These are phyloP conservation scores for Candida maesae DNA, from an alignment of 805 yeast species.

Conservation along the genomic window DNA sequence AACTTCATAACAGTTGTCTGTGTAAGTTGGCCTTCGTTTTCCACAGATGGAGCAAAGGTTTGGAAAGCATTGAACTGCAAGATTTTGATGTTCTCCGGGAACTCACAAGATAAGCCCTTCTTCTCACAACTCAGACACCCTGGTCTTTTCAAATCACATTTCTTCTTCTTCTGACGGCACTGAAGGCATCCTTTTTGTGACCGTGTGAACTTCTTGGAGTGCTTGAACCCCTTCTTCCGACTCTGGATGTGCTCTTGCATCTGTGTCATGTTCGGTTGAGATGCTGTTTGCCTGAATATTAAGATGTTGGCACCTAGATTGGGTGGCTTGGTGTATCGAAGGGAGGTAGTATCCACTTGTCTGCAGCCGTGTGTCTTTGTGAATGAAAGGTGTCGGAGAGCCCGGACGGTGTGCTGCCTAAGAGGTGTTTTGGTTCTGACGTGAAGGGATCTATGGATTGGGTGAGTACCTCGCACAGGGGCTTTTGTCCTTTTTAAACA, in stretches of 20 bases:
- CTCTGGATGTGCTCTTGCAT: background rate
- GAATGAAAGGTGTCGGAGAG: background rate
- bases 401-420: too few relatives aligned
- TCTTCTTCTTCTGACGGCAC: slow-evolving; percentile 30
- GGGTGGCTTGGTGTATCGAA: too few relatives aligned
- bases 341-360: too few relatives aligned
- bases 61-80: slow-evolving; percentile 13
- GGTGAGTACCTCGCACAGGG: too few relatives aligned
- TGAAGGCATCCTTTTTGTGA: slow-evolving; percentile 28
- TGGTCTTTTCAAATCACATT: slow-evolving; percentile 28
- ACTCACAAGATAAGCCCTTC: slow-evolving; percentile 24
- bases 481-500: too few relatives aligned
- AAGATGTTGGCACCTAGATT: background rate
- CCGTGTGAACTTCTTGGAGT: slow-evolving; percentile 26
- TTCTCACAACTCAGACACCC: slow-evolving; percentile 24
- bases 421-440: too few relatives aligned
- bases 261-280: background rate
- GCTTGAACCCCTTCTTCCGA: slow-evolving; percentile 19
- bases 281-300: background rate
- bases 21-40: background rate
- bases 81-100: slow-evolving; percentile 26
- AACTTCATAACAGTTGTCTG: background rate
- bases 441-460: too few relatives aligned
- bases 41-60: background rate
- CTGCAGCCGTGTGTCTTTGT: too few relatives aligned